Evolutionary conservation across 306 rosid species (phyloP).

Genomic region (Inga oerstediana): DNA sequence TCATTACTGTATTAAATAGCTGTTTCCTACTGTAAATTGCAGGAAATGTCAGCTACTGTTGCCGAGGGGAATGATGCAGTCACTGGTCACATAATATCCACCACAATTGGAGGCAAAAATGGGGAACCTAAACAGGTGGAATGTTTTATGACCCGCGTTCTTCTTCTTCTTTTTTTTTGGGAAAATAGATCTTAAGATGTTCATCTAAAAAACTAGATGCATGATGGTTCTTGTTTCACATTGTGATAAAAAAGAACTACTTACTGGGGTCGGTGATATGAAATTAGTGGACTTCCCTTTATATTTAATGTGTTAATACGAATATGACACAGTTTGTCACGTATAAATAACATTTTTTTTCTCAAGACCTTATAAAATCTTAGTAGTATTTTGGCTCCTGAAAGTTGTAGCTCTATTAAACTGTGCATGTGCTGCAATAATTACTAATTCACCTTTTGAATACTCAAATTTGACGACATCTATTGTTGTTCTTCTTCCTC

Average conservation of each 20-base stretch:
- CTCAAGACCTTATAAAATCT: not conserved
- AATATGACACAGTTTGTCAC: not conserved
- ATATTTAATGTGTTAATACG: not conserved
- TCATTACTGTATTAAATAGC: slow-evolving; percentile 16
- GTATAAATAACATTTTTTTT: slow-evolving; percentile 17
- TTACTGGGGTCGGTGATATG: slow-evolving; percentile 11
- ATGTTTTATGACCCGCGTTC: slow-evolving; percentile 26
- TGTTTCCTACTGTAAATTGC: slow-evolving; percentile 40
- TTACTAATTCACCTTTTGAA: slow-evolving; percentile 7
- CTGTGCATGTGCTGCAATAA: slow-evolving; percentile 3
- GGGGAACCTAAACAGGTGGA: slow-evolving; percentile 91
- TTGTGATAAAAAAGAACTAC: slow-evolving; percentile 4
- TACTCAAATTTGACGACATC: slow-evolving; percentile 21
- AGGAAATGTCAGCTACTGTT: slow-evolving; percentile 83
- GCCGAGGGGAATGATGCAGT: slow-evolving; percentile 77
- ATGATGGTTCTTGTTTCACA: not conserved
- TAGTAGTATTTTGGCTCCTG: not conserved
- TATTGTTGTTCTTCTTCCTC: slow-evolving; percentile 15
- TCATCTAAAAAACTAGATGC: not conserved
- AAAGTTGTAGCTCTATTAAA: not conserved
- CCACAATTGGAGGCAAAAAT: slow-evolving; percentile 95
- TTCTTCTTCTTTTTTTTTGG: not conserved
- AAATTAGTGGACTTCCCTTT: not conserved
- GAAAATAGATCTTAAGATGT: not conserved
- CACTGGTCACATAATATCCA: slow-evolving; percentile 91